phyloP scores from a whole-genome alignment of 345 rosid species.

The Erysimum cheiranthoides region DNA sequence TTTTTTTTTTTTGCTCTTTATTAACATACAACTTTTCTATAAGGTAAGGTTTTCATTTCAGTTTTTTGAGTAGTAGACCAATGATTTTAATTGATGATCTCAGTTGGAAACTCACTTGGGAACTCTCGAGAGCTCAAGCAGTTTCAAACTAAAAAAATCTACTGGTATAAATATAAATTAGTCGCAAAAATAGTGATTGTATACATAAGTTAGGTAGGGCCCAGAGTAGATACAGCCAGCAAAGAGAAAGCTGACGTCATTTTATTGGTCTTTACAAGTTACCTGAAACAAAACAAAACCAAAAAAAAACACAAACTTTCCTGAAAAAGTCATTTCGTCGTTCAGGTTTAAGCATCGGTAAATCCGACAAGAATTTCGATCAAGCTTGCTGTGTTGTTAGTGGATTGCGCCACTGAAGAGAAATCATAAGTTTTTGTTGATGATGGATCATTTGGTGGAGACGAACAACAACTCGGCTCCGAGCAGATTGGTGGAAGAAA shows the following conservation, averaged over 20 bases:
- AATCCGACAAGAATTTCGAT: constrained; percentile 1
- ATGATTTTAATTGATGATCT: not conserved
- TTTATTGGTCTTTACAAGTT: constrained; percentile 19
- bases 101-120: not conserved
- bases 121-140: not conserved
- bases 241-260: constrained; percentile 14
- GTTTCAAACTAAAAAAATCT: too few relatives aligned
- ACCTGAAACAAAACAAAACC: constrained; percentile 6
- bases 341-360: constrained; percentile 24
- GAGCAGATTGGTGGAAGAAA: constrained; percentile 59
- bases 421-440: constrained; percentile 2
- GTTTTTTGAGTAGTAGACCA: not conserved
- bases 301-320: constrained; percentile 23
- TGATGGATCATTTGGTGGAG: constrained; percentile 33
- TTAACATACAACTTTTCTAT: not conserved
- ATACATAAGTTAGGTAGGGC: constrained; percentile 16
- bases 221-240: constrained; percentile 17
- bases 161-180: too few relatives aligned
- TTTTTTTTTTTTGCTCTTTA: not conserved
- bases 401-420: constrained; percentile 14
- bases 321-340: constrained; percentile 19
- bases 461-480: constrained; percentile 31
- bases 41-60: not conserved
- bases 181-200: too few relatives aligned
- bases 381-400: constrained; percentile 6